These are phyloP conservation scores for Scenedesmus sp. DNA, from an alignment of 163 green algal species.

Conservation along the genomic window DNA sequence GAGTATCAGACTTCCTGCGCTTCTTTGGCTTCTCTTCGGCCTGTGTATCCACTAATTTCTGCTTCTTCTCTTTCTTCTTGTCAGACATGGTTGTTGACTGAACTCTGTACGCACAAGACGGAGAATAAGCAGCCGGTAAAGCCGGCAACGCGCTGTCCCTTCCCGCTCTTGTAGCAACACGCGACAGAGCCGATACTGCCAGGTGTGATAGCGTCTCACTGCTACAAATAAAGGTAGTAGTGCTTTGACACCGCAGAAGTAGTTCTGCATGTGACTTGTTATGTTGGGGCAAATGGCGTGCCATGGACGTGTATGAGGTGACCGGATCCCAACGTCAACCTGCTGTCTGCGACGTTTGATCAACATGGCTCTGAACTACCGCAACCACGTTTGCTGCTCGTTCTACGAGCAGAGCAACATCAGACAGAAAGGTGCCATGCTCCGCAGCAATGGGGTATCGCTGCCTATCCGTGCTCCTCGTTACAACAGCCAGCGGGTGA, in stretches of 20 bases:
- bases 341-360: not conserved
- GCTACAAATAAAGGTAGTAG: not conserved
- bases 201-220: not conserved
- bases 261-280: conserved; percentile 7
- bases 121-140: not conserved
- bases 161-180: conserved; percentile 5
- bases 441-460: not conserved
- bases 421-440: conserved; percentile 14
- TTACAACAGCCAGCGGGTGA: conserved; percentile 9
- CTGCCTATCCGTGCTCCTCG: conserved; percentile 33
- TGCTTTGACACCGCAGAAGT: not conserved
- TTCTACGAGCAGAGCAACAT: conserved; percentile 25
- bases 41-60: conserved; percentile 24
- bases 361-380: conserved; percentile 33
- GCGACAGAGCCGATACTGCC: not conserved
- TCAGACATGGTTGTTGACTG: not conserved
- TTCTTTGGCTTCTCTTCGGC: conserved; percentile 47
- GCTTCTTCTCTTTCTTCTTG: conserved; percentile 59
- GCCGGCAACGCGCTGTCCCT: conserved; percentile 10
- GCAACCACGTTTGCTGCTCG: conserved; percentile 20
- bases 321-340: not conserved
- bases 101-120: not conserved
- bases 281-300: not conserved
- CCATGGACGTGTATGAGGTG: not conserved
- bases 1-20: conserved; percentile 36